Evolutionary conservation across 805 yeast genomes (phyloP), one percentile per base, ranked within the genome.

Genomic region (Yarrowia keelungensis): DNA sequence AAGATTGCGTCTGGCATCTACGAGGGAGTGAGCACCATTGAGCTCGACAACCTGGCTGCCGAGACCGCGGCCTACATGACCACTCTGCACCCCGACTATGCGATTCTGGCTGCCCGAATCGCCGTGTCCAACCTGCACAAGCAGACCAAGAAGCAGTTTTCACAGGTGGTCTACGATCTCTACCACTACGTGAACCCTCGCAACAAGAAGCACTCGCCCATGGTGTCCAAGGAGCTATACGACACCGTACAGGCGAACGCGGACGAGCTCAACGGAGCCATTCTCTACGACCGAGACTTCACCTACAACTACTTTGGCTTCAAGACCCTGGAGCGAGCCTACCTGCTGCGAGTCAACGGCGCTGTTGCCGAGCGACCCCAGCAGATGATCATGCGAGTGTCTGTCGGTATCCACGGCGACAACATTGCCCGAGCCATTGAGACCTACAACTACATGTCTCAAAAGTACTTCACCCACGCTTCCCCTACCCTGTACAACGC

Each of bases 51-150:
- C 75, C 79, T 89, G 56, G 93, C 98, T 61, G 98, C 98, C 53
- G 99, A 95, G 80, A 92, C 97, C 45, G 97, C 97, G 69, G 98
- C 98, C 51, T 90, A 89, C 77, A 91, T 95, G 97, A 92, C 98
- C 70, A 94, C 98, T 12, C 86, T 91, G 71, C 98, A 94, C 79
- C 98, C 98, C n/a, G 98, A 95, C 81, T 93, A 94, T 75, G 97
- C 98, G 36, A 87, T 88, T 51, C 84, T 92, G 74, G 98, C 98
- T 68, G 98, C 98, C 43, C 88, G 99, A 81, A 89, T 94, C 71
- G 98, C 98, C 22, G 89, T 95, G 68, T 91, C 97, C 50, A 92
- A 92, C 79, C 84, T 95, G 76, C 98, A 94, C 82, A 93, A 93
- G 81, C 97, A 92, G 81, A 93, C 98, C 67, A 90, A 92, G 70